Evolutionary conservation across 2,329 filamentous ascomycete species (phyloP).

Genomic region (Cryoendolithus antarcticus): DNA sequence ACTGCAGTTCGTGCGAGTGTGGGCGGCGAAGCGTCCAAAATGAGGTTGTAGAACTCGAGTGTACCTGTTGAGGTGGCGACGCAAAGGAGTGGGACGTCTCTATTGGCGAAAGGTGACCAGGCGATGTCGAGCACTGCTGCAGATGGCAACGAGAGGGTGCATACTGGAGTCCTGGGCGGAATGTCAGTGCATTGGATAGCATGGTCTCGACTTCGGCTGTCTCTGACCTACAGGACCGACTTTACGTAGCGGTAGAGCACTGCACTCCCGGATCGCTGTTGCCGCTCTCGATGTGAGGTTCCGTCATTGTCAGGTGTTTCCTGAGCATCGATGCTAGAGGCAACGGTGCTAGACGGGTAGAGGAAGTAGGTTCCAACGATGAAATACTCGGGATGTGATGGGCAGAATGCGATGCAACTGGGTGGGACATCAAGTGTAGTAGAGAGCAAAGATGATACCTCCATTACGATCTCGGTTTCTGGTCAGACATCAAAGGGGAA

Average conservation of each 20-base stretch:
- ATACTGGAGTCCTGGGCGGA: conserved; percentile 10
- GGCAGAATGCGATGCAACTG: conserved; percentile 66
- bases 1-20: conserved; percentile 28
- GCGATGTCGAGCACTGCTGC: conserved; percentile 70
- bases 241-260: conserved; percentile 49
- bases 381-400: conserved; percentile 49
- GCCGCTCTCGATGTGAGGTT: conserved; percentile 6
- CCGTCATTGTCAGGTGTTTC: conserved; percentile 7
- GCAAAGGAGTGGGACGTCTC: conserved; percentile 43
- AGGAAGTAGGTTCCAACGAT: conserved; percentile 79
- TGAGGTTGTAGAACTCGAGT: conserved; percentile 50
- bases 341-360: conserved; percentile 26
- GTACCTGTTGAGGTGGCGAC: conserved; percentile 67
- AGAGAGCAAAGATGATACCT: conserved; percentile 28
- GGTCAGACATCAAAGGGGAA: conserved; percentile 20
- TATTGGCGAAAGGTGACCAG: conserved; percentile 48
- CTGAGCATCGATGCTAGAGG: too few relatives aligned
- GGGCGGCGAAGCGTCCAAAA: conserved; percentile 6
- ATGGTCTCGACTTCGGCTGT: not conserved
- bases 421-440: conserved; percentile 53
- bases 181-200: not conserved
- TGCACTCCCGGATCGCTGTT: conserved; percentile 56
- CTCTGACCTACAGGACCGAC: conserved; percentile 41
- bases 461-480: conserved; percentile 5
- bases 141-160: conserved; percentile 48